Conservation (phyloP, 176 grass and related monocot species). For the Ampelocalamus luodianensis region DNA sequence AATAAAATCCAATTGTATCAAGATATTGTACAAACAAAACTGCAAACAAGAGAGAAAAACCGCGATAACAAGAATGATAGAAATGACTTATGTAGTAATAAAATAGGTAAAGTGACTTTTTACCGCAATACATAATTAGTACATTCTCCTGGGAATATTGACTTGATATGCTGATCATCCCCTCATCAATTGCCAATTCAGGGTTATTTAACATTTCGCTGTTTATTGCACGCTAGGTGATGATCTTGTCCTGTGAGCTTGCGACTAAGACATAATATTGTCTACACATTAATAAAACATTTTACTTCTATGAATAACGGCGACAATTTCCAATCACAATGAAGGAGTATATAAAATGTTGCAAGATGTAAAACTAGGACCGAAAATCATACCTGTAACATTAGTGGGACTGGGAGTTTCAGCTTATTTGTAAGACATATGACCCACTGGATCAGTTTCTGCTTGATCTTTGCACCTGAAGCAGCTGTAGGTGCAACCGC, state of each 20-base stretch:
- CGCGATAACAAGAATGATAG: background rate
- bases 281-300: conserved; percentile 35
- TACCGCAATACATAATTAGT: background rate
- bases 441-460: conserved; percentile 45
- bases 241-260: too few species aligned
- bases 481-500: conserved; percentile 40
- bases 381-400: conserved; percentile 39
- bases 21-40: background rate
- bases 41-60: background rate
- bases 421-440: conserved; percentile 37
- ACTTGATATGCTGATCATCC: conserved; percentile 74
- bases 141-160: conserved; percentile 82
- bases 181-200: too few species aligned
- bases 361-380: background rate
- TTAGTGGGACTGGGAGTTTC: conserved; percentile 45
- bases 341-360: background rate
- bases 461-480: conserved; percentile 31
- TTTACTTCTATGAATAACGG: too few species aligned
- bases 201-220: too few species aligned
- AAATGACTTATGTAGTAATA: too few species aligned
- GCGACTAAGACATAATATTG: conserved; percentile 45
- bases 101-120: too few species aligned
- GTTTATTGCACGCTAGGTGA: too few species aligned
- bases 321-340: background rate
- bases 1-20: background rate